These are phyloP conservation scores for Aspergillus bridgeri DNA, from an alignment of 495 filamentous ascomycete genomes.

Conservation along the genomic window DNA sequence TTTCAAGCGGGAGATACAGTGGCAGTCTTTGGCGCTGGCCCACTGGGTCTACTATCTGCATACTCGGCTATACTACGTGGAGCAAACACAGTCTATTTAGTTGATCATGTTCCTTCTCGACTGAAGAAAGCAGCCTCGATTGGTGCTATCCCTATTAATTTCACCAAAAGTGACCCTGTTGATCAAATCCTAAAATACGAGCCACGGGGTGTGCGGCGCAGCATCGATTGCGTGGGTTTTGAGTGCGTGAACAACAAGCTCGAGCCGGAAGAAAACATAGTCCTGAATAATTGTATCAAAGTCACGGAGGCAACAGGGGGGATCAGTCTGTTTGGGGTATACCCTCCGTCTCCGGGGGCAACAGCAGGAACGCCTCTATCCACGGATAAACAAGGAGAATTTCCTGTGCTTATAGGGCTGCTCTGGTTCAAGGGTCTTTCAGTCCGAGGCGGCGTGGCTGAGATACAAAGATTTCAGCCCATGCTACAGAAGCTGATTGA, in stretches of 20 bases:
- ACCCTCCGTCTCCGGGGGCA: constrained; percentile 13
- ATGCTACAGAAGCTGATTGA: constrained; percentile 8
- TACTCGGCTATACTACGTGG: constrained; percentile 50
- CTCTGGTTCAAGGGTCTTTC: constrained; percentile 2
- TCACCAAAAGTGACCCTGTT: constrained; percentile 11
- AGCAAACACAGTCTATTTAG: constrained; percentile 19
- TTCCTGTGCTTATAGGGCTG: constrained; percentile 3
- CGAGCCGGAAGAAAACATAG: constrained; percentile 34
- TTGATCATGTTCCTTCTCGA: constrained; percentile 12
- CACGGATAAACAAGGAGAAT: neutral
- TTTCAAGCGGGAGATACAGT: constrained; percentile 11
- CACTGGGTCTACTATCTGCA: constrained; percentile 49
- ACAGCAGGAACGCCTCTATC: neutral
- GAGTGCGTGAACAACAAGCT: constrained; percentile 18
- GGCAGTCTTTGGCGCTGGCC: constrained; percentile 13
- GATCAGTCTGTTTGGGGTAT: constrained; percentile 35
- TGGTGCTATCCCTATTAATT: constrained; percentile 16
- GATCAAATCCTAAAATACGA: constrained; percentile 11
- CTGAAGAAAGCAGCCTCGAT: constrained; percentile 10
- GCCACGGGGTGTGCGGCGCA: constrained; percentile 11
- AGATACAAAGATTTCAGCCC: constrained; percentile 5
- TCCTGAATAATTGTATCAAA: constrained; percentile 35
- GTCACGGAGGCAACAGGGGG: constrained; percentile 38
- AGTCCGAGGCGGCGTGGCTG: neutral
- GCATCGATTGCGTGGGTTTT: constrained; percentile 16